These are phyloP conservation scores for Millerago galiae DNA, from an alignment of 805 yeast genomes.

Conservation along the genomic window DNA sequence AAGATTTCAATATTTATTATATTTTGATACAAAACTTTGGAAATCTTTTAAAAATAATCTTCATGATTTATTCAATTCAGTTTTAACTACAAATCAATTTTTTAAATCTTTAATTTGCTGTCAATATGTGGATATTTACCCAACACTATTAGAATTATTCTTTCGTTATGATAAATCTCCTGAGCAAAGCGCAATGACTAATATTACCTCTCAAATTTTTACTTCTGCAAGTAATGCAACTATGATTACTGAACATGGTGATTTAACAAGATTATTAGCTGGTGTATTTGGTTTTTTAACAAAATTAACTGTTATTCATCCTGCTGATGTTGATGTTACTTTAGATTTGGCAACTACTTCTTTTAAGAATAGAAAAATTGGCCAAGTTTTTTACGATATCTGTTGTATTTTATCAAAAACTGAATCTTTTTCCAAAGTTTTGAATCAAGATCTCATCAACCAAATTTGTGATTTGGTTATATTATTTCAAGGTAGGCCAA, in stretches of 20 bases:
- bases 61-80: constrained; percentile 59
- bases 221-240: constrained; percentile 73
- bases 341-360: constrained; percentile 25
- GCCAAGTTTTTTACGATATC: constrained; percentile 72
- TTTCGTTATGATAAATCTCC: constrained; percentile 71
- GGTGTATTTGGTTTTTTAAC: constrained; percentile 60
- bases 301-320: constrained; percentile 40
- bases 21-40: constrained; percentile 70
- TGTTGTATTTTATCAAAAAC: constrained; percentile 73
- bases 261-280: constrained; percentile 54
- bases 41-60: constrained; percentile 49
- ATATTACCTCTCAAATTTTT: constrained; percentile 71
- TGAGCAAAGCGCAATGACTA: constrained; percentile 64
- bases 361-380: constrained; percentile 62
- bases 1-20: constrained; percentile 35
- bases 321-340: constrained; percentile 32
- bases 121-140: constrained; percentile 81
- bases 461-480: constrained; percentile 61
- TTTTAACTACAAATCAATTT: constrained; percentile 52
- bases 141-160: constrained; percentile 64
- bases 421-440: constrained; percentile 42
- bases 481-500: constrained; percentile 74
- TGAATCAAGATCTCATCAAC: constrained; percentile 39
- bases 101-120: constrained; percentile 58
- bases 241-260: constrained; percentile 56